A percentile compares a stretch with the other conserved stretches of the same genome.
Conservation (phyloP, 1,284 basidiomycete species). For the Mrakiaceae sp. region DNA sequence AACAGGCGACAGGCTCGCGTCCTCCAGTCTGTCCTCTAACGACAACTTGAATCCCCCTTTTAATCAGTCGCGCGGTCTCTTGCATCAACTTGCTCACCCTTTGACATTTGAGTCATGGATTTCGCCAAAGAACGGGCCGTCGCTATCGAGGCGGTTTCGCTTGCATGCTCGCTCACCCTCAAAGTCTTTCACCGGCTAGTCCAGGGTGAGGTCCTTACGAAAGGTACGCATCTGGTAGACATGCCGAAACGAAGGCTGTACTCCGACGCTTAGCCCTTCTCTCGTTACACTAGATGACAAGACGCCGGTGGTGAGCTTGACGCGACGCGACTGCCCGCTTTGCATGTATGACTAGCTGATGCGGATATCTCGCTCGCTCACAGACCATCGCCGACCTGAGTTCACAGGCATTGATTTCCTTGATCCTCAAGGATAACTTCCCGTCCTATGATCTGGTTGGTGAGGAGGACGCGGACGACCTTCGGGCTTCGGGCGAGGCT, state of each 20-base stretch:
- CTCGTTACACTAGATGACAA: constrained; percentile 49
- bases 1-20: no score
- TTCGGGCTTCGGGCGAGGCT: constrained; percentile 44
- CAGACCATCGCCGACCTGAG: constrained; percentile 75
- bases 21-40: no score
- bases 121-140: no score
- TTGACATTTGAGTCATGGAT: no score
- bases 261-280: no score
- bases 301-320: constrained; percentile 67
- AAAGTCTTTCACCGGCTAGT: constrained; percentile 10
- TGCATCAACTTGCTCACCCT: no score
- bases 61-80: no score
- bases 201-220: constrained; percentile 44
- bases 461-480: constrained; percentile 81
- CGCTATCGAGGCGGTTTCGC: background rate
- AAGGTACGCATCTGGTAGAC: constrained; percentile 35
- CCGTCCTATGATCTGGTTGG: constrained; percentile 85
- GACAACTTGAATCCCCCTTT: no score
- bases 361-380: background rate
- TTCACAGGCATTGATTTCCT: constrained; percentile 75
- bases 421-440: constrained; percentile 65
- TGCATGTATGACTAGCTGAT: background rate
- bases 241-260: no score
- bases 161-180: constrained; percentile 3
- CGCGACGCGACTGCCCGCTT: background rate